Evolutionary conservation across 2,329 filamentous ascomycete genomes (phyloP).

Genomic region (Penicillium italicum): DNA sequence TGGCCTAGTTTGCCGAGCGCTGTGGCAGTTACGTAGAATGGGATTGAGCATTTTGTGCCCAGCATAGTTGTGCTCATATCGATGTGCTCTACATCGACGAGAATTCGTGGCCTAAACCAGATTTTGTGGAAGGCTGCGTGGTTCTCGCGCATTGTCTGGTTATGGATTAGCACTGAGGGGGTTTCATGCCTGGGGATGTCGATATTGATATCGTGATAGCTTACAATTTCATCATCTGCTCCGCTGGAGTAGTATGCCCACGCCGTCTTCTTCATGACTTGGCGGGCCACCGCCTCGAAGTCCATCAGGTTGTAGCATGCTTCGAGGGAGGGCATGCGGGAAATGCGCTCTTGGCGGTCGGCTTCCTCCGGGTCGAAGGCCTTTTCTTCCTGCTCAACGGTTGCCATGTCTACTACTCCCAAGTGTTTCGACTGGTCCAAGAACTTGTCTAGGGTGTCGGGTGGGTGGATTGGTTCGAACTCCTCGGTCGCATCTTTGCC

Average conservation of each 20-base stretch:
- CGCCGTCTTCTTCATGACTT: conserved; percentile 90
- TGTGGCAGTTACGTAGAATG: conserved; percentile 95
- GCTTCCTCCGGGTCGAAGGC: conserved; percentile 67
- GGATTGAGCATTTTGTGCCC: conserved; percentile 75
- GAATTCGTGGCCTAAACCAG: conserved; percentile 87
- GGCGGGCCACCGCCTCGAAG: conserved; percentile 87
- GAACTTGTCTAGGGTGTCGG: conserved; percentile 79
- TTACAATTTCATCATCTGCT: conserved; percentile 83
- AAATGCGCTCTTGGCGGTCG: conserved; percentile 69
- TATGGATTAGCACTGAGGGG: not conserved
- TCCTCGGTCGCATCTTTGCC: conserved; percentile 92
- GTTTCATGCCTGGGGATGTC: conserved; percentile 10
- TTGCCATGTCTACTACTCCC: conserved; percentile 83
- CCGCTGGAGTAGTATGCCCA: conserved; percentile 98
- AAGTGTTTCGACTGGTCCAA: conserved; percentile 81
- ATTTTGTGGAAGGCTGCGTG: conserved; percentile 95
- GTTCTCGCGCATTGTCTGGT: conserved; percentile 87
- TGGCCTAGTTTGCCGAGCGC: conserved; percentile 93
- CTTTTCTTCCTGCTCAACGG: conserved; percentile 65
- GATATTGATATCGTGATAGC: not conserved
- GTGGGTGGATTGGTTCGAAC: conserved; percentile 84
- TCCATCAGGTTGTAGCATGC: conserved; percentile 94
- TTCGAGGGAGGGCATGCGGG: conserved; percentile 71
- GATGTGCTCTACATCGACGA: conserved; percentile 84
- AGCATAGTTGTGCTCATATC: conserved; percentile 92